Base-by-base conservation (phyloP, 345 rosid genomes). In the Physaria fendleri region DNA sequence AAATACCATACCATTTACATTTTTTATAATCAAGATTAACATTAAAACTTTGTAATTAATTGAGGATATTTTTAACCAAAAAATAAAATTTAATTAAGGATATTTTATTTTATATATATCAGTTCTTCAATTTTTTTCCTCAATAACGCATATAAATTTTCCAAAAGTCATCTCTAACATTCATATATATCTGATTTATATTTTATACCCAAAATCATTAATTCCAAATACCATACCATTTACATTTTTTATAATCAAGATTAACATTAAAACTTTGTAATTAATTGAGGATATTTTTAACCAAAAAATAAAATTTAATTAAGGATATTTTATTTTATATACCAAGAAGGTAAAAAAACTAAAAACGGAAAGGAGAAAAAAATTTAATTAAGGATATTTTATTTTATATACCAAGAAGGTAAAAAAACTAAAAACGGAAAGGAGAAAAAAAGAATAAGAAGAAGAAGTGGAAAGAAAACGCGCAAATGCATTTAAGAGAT, bases 371-470 rank as follows among this genome's bases (percentile, higher is more conserved):
- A 54, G 59, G 37, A 23, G 71, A 40, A 59, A 25, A n/a, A n/a
- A n/a, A n/a, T n/a, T n/a, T n/a, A n/a, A n/a, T n/a, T n/a, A n/a
- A 17, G 24, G 48, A 55, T 37, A 30, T 30, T 16, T 48, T 3
- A 56, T 47, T 16, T 56, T n/a, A n/a, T n/a, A n/a, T n/a, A n/a
- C n/a, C 4, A 29, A 38, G 48, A 50, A 34, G 38, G 41, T 18
- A 54, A 69, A n/a, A n/a, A n/a, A 69, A 54, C 44, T 18, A 42
- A 59, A 61, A 68, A 60, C 90, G 44, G 81, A 77, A 62, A 54
- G 59, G 37, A 23, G 71, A 40, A 59, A 25, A n/a, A 58, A 51
- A 49, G 59, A 58, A 42, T 15, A 64, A 58, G 22, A 27, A n/a
- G n/a, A 63, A 66, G 71, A 43, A 60, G 65, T 29, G 67, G 68